A percentile compares a stretch with the other conserved stretches of the same genome.
Evolutionary conservation across 805 yeast species (phyloP).

Genomic region (Metschnikowia henanensis): DNA sequence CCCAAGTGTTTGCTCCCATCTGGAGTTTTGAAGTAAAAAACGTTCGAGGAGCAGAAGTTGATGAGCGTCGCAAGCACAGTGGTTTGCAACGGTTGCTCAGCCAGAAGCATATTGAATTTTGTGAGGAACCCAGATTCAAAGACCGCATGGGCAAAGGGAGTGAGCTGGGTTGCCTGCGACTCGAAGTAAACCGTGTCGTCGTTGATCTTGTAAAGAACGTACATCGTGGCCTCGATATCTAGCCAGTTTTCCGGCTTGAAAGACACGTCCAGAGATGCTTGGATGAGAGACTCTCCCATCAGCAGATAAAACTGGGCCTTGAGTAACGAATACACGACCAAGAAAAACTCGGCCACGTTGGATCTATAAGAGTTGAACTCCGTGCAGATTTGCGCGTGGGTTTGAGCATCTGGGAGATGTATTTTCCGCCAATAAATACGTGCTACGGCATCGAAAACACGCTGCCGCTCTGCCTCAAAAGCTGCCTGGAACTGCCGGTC

Average conservation of each 20-base stretch:
- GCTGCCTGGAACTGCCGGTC: constrained; percentile 16
- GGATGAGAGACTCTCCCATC: constrained; percentile 37
- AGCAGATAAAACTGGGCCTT: constrained; percentile 50
- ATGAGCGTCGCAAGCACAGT: constrained; percentile 22
- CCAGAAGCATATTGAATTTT: constrained; percentile 15
- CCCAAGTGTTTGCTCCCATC: constrained; percentile 48
- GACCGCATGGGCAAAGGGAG: constrained; percentile 26
- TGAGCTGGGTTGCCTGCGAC: constrained; percentile 24
- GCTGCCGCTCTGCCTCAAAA: constrained; percentile 31
- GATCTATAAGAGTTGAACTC: constrained; percentile 71
- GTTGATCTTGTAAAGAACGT: constrained; percentile 54
- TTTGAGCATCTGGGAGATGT: constrained; percentile 41
- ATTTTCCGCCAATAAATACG: constrained; percentile 69
- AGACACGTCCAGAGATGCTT: constrained; percentile 16
- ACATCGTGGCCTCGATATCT: constrained; percentile 63
- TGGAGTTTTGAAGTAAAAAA: constrained; percentile 53
- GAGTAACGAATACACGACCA: constrained; percentile 64
- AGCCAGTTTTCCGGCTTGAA: constrained; percentile 4
- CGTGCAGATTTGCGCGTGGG: constrained; percentile 33
- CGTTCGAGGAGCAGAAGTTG: constrained; percentile 51
- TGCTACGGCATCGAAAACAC: constrained; percentile 52
- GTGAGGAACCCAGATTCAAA: constrained; percentile 25
- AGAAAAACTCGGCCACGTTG: constrained; percentile 77
- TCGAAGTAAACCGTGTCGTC: constrained; percentile 46
- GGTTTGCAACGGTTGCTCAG: constrained; percentile 6